Conservation (phyloP, 345 rosid species). For the Populus ilicifolia region DNA sequence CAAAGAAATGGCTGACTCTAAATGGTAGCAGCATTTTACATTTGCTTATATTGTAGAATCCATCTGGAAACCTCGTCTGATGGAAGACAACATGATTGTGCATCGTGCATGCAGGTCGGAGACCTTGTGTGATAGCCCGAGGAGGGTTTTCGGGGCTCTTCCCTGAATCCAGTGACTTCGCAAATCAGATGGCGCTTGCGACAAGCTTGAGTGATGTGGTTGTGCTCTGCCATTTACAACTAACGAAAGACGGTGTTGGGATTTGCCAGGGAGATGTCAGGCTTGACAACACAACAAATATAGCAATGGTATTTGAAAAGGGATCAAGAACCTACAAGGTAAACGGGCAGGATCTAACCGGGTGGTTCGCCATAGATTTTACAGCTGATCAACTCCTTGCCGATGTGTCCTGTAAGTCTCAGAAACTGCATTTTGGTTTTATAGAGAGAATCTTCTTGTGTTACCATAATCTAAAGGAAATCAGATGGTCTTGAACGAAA, state of each 20-base stretch:
- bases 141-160: conserved; percentile 83
- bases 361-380: conserved; percentile 66
- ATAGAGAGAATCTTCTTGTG: neutral
- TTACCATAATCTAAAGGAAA: neutral
- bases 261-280: conserved; percentile 54
- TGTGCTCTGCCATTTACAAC: conserved; percentile 61
- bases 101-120: conserved; percentile 38
- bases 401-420: conserved; percentile 40
- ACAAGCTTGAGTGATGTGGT: conserved; percentile 32
- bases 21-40: conserved; percentile 27
- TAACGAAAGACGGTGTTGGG: conserved; percentile 63
- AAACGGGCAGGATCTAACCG: conserved; percentile 51
- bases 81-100: neutral
- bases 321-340: conserved; percentile 40
- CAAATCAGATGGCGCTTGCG: conserved; percentile 36
- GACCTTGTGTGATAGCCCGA: conserved; percentile 63
- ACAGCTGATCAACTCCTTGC: conserved; percentile 21
- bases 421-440: neutral
- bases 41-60: neutral
- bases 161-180: conserved; percentile 58
- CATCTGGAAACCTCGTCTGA: neutral
- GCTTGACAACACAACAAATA: conserved; percentile 59
- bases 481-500: neutral
- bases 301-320: conserved; percentile 33
- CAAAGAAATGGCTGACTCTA: conserved; percentile 59